Percentiles rank a stretch among this genome's conserved stretches.
phyloP scores from a whole-genome alignment of 2,329 filamentous ascomycete genomes.

The Aspergillus clavatus region DNA sequence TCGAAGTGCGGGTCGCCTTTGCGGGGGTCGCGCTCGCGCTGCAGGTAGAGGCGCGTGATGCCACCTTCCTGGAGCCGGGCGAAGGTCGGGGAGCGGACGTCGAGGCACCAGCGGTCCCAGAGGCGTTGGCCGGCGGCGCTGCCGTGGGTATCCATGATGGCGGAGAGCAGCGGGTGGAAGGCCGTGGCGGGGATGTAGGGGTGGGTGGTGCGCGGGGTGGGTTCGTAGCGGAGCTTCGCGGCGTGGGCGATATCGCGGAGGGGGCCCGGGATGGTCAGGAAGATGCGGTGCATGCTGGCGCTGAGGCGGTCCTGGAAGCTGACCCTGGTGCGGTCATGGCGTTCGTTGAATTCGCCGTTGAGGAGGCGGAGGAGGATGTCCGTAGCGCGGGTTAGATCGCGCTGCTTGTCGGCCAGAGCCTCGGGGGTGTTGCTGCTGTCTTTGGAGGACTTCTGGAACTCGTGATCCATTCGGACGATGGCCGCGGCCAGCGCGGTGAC shows the following conservation, averaged over 20 bases:
- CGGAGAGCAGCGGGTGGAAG: constrained; percentile 52
- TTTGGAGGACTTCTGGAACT: constrained; percentile 11
- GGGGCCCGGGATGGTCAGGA: constrained; percentile 29
- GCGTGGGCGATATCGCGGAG: constrained; percentile 25
- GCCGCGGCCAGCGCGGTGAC: constrained; percentile 33
- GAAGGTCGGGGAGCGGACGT: constrained; percentile 17
- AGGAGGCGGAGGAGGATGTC: constrained; percentile 32
- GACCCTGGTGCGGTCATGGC: constrained; percentile 11
- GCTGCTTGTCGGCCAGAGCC: constrained; percentile 8
- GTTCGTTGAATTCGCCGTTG: constrained; percentile 31
- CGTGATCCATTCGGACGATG: constrained; percentile 38
- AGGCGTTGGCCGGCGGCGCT: constrained; percentile 45
- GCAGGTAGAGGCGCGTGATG: constrained; percentile 22
- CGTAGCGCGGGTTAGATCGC: constrained; percentile 23
- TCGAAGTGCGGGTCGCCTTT: constrained; percentile 26
- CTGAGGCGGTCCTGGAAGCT: constrained; percentile 28
- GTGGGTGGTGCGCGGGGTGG: constrained; percentile 15
- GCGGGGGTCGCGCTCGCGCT: constrained; percentile 17
- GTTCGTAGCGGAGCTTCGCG: constrained; percentile 10
- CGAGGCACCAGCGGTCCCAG: constrained; percentile 46
- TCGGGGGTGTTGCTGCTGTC: background rate
- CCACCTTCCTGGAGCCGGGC: constrained; percentile 25
- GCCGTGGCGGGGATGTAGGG: constrained; percentile 33
- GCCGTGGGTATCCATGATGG: constrained; percentile 49
- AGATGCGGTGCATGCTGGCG: constrained; percentile 26